Evolutionary conservation across 345 rosid genomes (phyloP), one percentile per base, ranked within the genome.

Genomic region (Garcia nutans): DNA sequence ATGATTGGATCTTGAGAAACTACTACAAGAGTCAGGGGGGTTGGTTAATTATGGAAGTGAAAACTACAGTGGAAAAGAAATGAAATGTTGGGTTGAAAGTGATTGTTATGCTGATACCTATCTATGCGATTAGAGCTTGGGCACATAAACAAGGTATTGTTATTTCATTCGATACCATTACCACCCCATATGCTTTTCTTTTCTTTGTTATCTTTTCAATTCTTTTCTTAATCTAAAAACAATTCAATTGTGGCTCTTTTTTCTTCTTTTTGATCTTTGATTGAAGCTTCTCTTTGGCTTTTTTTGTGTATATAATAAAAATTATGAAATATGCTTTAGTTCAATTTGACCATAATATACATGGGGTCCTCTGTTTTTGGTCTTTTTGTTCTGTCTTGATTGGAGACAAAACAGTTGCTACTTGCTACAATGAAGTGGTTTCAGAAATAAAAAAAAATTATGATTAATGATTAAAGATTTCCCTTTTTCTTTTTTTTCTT

Each of bases 111-210:
- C 28, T 61, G 33, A 56, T 59, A 76, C 72, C 77, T 54, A 80
- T 83, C 82, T 54, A 64, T 54, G 68, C 80, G 89, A 77, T 71
- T 31, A 70, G 79, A 74, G n/a, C 44, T 54, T 74, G 64, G 86
- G 83, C 89, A 88, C 56, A 74, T 28, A 77, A 79, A 81, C 86
- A 78, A 79, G 82, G 65, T 45, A 31, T 62, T 44, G 71, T 54
- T 67, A 76, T 75, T 42, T 76, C 37, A 8, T 31, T 24, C 22
- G 62, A 37, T 37, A 37, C 41, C 41, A 37, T 37, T 4, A 37
- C 63, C 17, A 8, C 26, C 77, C 49, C 60, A 57, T 62, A 68
- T 62, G 24, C 5, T 26, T 58, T 65, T 77, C 45, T 9, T 37
- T 65, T 63, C 59, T 77, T 68, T 75, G 52, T 47, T 37, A 65